These are phyloP conservation scores for Acorus calamus DNA, from an alignment of 106 monocot genomes.

Conservation along the genomic window DNA sequence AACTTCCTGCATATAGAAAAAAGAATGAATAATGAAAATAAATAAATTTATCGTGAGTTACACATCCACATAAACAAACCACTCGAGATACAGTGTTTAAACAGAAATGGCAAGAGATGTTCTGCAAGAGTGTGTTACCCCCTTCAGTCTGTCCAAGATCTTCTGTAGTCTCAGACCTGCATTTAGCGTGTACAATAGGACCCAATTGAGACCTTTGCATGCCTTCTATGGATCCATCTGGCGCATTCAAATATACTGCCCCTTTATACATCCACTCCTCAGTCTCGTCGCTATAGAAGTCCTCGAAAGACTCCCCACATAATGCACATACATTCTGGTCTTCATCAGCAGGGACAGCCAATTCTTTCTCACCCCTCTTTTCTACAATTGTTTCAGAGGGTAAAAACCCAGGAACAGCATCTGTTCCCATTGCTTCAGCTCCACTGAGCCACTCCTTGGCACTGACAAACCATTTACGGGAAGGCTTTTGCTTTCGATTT, in stretches of 20 bases:
- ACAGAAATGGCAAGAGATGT: too few species aligned
- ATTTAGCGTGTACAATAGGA: slow-evolving; percentile 91
- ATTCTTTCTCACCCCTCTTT: slow-evolving; percentile 62
- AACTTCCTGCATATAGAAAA: too few species aligned
- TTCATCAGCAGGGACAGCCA: slow-evolving; percentile 87
- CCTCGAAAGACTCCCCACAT: slow-evolving; percentile 90
- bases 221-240: slow-evolving; percentile 49
- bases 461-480: slow-evolving; percentile 93
- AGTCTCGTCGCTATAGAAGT: slow-evolving; percentile 91
- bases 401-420: slow-evolving; percentile 68
- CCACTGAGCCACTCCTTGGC: slow-evolving; percentile 85
- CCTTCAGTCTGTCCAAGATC: slow-evolving; percentile 20
- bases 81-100: too few species aligned
- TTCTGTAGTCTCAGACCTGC: slow-evolving; percentile 54
- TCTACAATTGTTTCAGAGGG: slow-evolving; percentile 55
- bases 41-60: too few species aligned
- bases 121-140: not conserved
- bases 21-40: too few species aligned
- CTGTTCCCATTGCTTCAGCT: slow-evolving; percentile 72
- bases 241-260: slow-evolving; percentile 81
- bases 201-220: slow-evolving; percentile 56
- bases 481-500: slow-evolving; percentile 84
- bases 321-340: slow-evolving; percentile 76
- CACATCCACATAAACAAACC: too few species aligned
- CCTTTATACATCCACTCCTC: slow-evolving; percentile 99